Evolutionary conservation across 257 asterid species (phyloP).

Genomic region (Striga asiatica): DNA sequence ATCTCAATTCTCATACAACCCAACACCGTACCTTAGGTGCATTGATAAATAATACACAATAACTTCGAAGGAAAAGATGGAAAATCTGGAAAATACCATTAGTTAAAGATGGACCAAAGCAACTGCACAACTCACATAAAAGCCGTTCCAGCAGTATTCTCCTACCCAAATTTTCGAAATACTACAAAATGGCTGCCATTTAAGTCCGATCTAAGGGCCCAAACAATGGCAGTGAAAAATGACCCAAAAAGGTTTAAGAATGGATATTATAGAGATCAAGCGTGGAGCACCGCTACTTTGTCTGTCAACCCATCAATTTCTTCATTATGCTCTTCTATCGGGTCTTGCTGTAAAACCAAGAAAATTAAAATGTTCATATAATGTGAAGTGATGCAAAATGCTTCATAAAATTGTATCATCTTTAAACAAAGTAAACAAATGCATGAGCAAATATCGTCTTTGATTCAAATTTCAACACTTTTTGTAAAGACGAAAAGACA

Average conservation of each 20-base stretch:
- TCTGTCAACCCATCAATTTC: slow-evolving; percentile 37
- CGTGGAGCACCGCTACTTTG: slow-evolving; percentile 35
- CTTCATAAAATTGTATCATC: background rate
- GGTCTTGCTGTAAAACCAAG: slow-evolving; percentile 26
- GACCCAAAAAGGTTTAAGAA: background rate
- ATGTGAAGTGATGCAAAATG: background rate
- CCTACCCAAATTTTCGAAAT: background rate
- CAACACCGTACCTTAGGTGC: too few species aligned
- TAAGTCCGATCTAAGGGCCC: background rate
- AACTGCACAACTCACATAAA: background rate
- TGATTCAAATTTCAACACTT: background rate
- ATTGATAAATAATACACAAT: too few species aligned
- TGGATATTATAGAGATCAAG: slow-evolving; percentile 14
- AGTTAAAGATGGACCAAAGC: background rate
- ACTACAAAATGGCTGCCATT: background rate
- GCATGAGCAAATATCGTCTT: background rate
- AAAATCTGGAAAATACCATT: background rate
- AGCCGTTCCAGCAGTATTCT: background rate
- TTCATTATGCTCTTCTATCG: slow-evolving; percentile 31
- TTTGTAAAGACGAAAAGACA: background rate
- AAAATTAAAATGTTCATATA: background rate
- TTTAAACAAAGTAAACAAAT: background rate
- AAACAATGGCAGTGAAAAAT: background rate
- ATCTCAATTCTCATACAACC: too few species aligned
- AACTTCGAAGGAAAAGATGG: too few species aligned